phyloP scores from a whole-genome alignment of 1,139 yeast species.

The Scheffersomyces illinoinensis region DNA sequence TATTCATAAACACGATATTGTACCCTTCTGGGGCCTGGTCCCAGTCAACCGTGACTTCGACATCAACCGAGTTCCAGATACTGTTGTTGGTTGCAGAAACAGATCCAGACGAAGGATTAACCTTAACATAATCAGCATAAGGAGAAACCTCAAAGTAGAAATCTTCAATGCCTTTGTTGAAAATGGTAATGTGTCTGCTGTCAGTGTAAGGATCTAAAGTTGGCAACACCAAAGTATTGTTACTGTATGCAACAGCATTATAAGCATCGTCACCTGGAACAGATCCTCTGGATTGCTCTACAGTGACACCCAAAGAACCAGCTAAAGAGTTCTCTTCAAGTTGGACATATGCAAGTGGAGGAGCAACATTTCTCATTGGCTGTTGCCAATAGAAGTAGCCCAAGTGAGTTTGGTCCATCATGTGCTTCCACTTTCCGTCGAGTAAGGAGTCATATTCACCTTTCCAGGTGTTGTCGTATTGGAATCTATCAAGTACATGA shows the following conservation, averaged over 20 bases:
- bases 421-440: background rate
- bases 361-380: constrained; percentile 16
- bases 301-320: constrained; percentile 14
- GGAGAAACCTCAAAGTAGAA: constrained; percentile 8
- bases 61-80: background rate
- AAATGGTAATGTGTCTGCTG: constrained; percentile 15
- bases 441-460: background rate
- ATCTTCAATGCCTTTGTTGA: constrained; percentile 15
- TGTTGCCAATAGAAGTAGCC: constrained; percentile 19
- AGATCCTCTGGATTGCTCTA: constrained; percentile 15
- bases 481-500: background rate
- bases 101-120: background rate
- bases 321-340: constrained; percentile 8
- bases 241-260: constrained; percentile 14
- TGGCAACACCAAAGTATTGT: constrained; percentile 16
- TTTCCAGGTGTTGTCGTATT: background rate
- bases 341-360: constrained; percentile 11
- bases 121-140: background rate
- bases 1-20: background rate
- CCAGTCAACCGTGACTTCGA: background rate
- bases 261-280: constrained; percentile 16
- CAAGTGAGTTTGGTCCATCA: constrained; percentile 8
- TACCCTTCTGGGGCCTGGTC: background rate
- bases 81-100: background rate
- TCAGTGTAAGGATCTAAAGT: constrained; percentile 14